Evolutionary conservation across 306 rosid genomes (phyloP), one percentile per base, ranked within the genome.

Genomic region (Cucurbita pepo): DNA sequence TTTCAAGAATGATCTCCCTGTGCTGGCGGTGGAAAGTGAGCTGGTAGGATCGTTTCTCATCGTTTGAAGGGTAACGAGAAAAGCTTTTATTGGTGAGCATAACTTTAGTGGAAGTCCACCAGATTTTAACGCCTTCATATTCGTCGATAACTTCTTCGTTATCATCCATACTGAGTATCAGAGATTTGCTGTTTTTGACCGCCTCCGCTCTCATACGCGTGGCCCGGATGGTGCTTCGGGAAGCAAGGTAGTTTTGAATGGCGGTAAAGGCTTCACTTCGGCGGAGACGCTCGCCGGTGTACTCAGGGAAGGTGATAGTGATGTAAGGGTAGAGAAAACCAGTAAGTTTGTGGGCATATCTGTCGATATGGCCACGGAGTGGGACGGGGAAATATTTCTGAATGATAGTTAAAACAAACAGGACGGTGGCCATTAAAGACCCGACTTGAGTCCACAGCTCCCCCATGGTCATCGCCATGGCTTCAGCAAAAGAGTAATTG

Each of bases 1-100:
- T 44, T 16, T 82, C 83, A 16, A 84, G 54, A 21, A 93, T 75
- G 13, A 80, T 38, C 1, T 88, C 90, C n/a, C 97, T 76, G 6
- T 93, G 78, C 0, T 64, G 21, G 54, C 80, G 88, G 57, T 90
- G 89, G 37, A 93, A 90, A 48, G 84, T 90, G 37, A 93, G 89
- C 58, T 63, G 82, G 76, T 88, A 93, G 75, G 69, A 84, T 76
- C 96, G 80, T 48, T 69, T 90, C 0, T 74, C 87, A 1, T 79
- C 85, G 0, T 81, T 18, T 3, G 71, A 13, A 10, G 77, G 86
- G 16, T 66, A 78, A 5, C 10, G 75, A 0, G 86, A 81, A 14
- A 83, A 40, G 0, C 76, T 58, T 1, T 47, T 22, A 0, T 47
- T n/a, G 3, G 10, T 75, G 0, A 59, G 52, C 6, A 1, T 8